Percentiles rank a stretch among this genome's conserved stretches.
phyloP scores from a whole-genome alignment of 139 green algal genomes.

The Chlorella sp. region DNA sequence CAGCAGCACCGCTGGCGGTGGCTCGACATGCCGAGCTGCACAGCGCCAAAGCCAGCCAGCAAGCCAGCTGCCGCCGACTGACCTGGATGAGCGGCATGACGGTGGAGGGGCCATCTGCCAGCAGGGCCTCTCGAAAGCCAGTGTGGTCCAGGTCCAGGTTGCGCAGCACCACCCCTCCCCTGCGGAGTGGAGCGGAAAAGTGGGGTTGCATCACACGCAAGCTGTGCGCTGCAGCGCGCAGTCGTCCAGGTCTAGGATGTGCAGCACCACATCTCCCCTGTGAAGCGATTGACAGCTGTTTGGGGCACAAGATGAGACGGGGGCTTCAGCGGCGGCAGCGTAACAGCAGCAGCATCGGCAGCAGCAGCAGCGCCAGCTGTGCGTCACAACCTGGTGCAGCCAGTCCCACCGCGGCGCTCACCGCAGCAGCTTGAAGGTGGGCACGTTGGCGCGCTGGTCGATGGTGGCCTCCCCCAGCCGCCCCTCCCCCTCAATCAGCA shows the following conservation, averaged over 20 bases:
- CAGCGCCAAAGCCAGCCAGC: too few relatives aligned
- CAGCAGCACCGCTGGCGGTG: too few relatives aligned
- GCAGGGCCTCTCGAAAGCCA: slow-evolving; percentile 67
- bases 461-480: slow-evolving; percentile 61
- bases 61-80: too few relatives aligned
- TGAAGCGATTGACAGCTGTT: too few relatives aligned
- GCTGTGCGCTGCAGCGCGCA: too few relatives aligned
- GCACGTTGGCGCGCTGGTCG: slow-evolving; percentile 70
- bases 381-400: neutral
- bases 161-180: slow-evolving; percentile 55
- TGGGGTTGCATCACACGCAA: neutral
- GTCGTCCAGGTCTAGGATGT: too few relatives aligned
- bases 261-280: too few relatives aligned
- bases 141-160: slow-evolving; percentile 74
- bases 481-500: slow-evolving; percentile 74
- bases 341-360: too few relatives aligned
- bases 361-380: too few relatives aligned
- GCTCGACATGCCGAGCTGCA: too few relatives aligned
- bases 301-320: too few relatives aligned
- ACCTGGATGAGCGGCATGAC: slow-evolving; percentile 57
- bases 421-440: slow-evolving; percentile 61
- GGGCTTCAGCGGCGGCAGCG: too few relatives aligned
- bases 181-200: neutral
- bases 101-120: slow-evolving; percentile 44
- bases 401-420: neutral